Conservation (phyloP, 2,329 filamentous ascomycete species). For the Aspergillus quadrilineatus region DNA sequence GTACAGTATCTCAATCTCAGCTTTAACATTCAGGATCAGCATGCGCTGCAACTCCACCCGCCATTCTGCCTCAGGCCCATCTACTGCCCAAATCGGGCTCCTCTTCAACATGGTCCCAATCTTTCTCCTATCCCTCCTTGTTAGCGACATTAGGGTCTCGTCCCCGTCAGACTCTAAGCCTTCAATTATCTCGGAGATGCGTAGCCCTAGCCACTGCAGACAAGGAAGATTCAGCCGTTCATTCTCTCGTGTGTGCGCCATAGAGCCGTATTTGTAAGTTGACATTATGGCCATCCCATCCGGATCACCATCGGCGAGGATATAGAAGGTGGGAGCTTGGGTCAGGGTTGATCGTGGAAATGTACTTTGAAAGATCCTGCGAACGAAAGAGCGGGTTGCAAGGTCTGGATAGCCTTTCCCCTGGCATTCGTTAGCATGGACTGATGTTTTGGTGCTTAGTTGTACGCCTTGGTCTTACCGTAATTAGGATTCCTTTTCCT, state of each 20-base stretch:
- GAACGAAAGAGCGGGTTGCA: slow-evolving; percentile 55
- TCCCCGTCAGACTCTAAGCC: slow-evolving; percentile 28
- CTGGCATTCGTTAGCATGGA: slow-evolving; percentile 32
- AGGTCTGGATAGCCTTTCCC: slow-evolving; percentile 67
- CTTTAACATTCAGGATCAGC: slow-evolving; percentile 62
- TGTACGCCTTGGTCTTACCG: slow-evolving; percentile 41
- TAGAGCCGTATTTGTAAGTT: slow-evolving; percentile 63
- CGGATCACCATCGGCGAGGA: slow-evolving; percentile 61
- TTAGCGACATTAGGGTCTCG: slow-evolving; percentile 47
- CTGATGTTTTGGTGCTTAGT: neutral
- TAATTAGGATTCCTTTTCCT: slow-evolving; percentile 55
- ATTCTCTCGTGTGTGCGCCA: slow-evolving; percentile 55
- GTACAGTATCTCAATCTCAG: slow-evolving; percentile 59
- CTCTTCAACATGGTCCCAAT: slow-evolving; percentile 54
- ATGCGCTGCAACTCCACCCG: slow-evolving; percentile 58
- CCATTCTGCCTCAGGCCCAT: slow-evolving; percentile 47
- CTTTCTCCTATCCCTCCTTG: slow-evolving; percentile 55
- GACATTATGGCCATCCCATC: slow-evolving; percentile 63
- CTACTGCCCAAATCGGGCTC: slow-evolving; percentile 43
- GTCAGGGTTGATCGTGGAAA: slow-evolving; percentile 21
- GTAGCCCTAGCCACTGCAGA: slow-evolving; percentile 61
- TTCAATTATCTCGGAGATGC: slow-evolving; percentile 37
- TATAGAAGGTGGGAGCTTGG: slow-evolving; percentile 48
- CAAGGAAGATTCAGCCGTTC: slow-evolving; percentile 46
- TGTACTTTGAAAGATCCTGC: slow-evolving; percentile 37